Evolutionary conservation across 495 filamentous ascomycete species (phyloP), one percentile per base, ranked within the genome.

Genomic region (Aspergillus funiculosus): DNA sequence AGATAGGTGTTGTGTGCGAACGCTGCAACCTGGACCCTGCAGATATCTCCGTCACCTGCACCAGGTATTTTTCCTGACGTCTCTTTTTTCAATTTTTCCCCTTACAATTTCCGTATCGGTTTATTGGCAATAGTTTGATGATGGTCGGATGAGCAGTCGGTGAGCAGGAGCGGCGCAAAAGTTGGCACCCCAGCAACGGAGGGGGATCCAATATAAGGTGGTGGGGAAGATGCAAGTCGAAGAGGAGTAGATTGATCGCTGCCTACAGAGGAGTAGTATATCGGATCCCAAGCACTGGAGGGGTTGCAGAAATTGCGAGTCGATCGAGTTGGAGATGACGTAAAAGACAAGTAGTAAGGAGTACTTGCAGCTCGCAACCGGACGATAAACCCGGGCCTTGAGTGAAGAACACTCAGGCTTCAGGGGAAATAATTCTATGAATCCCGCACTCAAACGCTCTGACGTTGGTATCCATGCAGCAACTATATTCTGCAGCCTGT

Each of bases 101-200:
- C 10, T 31, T 29, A 9, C 32, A 34, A 31, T 9, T 14, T 31
- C 15, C 10, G 11, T 18, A 28, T 22, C 44, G n/a, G 39, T 6
- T 48, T 52, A 46, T 52, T 43, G 44, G 39, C 39, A 47, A 46
- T 44, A 43, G 28, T 47, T 38, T 44, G 43, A 36, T 21, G 20
- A 21, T 11, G 21, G 14, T 39, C 36, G 21, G 37, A 6, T 14
- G 22, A 14, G 5, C 22, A 15, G 20, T 24, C 19, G 35, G 35
- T 24, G 35, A 25, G 35, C 5, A 39, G 18, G 27, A 39, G 27
- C 7, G 15, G 3, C 21, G 7, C 11, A 4, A 6, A 10, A 38
- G 7, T 2, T 21, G n/a, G n/a, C n/a, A n/a, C 17, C 36, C 36
- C 34, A 19, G 34, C 34, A 20, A 22, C 34, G 19, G n/a, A 37